Evolutionary conservation across 805 yeast species (phyloP).

Genomic region (Yarrowia hollandica): DNA sequence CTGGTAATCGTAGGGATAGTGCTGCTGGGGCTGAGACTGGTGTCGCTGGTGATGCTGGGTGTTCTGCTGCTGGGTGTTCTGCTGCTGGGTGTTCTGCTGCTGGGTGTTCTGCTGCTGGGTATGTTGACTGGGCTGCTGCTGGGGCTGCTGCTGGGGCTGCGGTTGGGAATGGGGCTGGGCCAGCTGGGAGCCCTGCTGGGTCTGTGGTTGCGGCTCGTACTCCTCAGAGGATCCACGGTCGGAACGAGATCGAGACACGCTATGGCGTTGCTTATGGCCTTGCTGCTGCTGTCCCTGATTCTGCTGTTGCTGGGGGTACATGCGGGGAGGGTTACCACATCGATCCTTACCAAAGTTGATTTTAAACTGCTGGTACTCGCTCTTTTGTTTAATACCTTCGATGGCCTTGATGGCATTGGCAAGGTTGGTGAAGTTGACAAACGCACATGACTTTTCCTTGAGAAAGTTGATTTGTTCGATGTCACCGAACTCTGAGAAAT

Average conservation of each 20-base stretch:
- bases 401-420: slow-evolving; percentile 89
- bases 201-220: background rate
- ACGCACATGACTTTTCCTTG: slow-evolving; percentile 82
- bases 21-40: slow-evolving; percentile 7
- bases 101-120: background rate
- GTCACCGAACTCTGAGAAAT: slow-evolving; percentile 83
- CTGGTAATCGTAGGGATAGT: slow-evolving; percentile 13
- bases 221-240: slow-evolving; percentile 15
- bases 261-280: slow-evolving; percentile 1
- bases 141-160: background rate
- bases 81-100: background rate
- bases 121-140: background rate
- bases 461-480: slow-evolving; percentile 92
- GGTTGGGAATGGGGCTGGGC: background rate
- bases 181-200: background rate
- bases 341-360: slow-evolving; percentile 93
- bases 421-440: slow-evolving; percentile 87
- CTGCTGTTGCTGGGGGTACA: slow-evolving; percentile 20
- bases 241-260: slow-evolving; percentile 21
- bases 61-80: slow-evolving; percentile 7
- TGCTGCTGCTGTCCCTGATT: slow-evolving; percentile 4
- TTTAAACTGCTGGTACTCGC: slow-evolving; percentile 61
- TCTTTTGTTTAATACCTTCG: slow-evolving; percentile 80
- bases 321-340: slow-evolving; percentile 84
- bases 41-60: background rate